Base-by-base conservation (phyloP, 1,284 basidiomycete genomes). In the Apiotrichum domesticum region DNA sequence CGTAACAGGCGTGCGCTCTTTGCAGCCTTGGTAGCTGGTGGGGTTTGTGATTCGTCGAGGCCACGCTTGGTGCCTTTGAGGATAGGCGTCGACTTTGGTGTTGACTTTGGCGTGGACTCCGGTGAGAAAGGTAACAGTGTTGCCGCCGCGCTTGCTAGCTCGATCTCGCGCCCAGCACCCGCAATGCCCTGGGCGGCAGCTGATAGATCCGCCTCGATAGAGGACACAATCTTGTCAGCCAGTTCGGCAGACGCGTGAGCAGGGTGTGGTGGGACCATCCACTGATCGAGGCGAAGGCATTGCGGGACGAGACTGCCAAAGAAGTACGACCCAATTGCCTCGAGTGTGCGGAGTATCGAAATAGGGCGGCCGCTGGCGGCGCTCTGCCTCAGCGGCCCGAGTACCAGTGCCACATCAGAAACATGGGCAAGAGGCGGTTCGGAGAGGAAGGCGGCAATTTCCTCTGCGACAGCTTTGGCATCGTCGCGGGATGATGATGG, bases 1-100 rank as follows among this genome's bases (percentile, higher is more conserved):
- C 53, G 60, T 15, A 68, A 53, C 44, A 72, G 44, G 52, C 61
- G 63, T 2, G 63, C 63, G 46, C 62, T 68, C 62, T 71, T 71
- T 1, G 53, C 49, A 7, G 62, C 59, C 56, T 70, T 71, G 49
- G 51, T 62, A 40, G 65, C 66, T 11, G 14, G 10, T 42, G 41
- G 41, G 6, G 41, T 14, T 14, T 8, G 6, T 15, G 41, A 10
- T 14, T 56, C 55, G 40, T 53, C 51, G 13, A 40, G 33, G 8
- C 44, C 13, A 6, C 58, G 54, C 44, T 59, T 59, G 46, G 51
- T 56, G 37, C 58, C 58, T 51, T 58, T 58, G 21, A 21, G 21
- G 21, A 21, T 21, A 21, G 21, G 21, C 21, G 21, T 21, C 21
- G 21, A 21, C 9, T 13, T 39, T 14, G 29, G 33, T 14, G 35